A percentile compares a stretch with the other conserved stretches of the same genome.
Evolutionary conservation across 495 filamentous ascomycete species (phyloP).

Genomic region (Aspergillus haitiensis): DNA sequence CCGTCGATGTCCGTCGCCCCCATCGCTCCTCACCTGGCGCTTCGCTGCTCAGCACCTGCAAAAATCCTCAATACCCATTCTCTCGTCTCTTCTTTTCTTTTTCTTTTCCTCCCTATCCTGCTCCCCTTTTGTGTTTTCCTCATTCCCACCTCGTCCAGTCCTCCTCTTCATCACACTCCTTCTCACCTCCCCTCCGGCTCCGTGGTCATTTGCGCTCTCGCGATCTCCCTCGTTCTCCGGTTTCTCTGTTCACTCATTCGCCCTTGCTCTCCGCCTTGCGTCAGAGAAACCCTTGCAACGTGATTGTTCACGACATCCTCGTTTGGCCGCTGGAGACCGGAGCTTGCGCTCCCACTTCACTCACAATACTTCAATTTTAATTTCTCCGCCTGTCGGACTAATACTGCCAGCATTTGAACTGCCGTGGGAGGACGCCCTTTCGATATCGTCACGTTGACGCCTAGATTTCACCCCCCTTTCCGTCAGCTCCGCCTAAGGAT

Average conservation of each 20-base stretch:
- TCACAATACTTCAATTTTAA: slow-evolving; percentile 11
- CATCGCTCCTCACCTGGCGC: slow-evolving; percentile 22
- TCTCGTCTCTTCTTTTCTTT: slow-evolving; percentile 15
- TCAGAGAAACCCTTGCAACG: slow-evolving; percentile 34
- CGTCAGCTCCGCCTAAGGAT: slow-evolving; percentile 17
- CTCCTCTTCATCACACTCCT: slow-evolving; percentile 21
- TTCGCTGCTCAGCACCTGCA: slow-evolving; percentile 25
- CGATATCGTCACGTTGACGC: slow-evolving; percentile 24
- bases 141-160: slow-evolving; percentile 17
- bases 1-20: slow-evolving; percentile 29
- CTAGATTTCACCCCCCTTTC: slow-evolving; percentile 22
- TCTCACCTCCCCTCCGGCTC: slow-evolving; percentile 24
- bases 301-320: slow-evolving; percentile 29
- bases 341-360: slow-evolving; percentile 21
- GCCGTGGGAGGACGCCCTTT: slow-evolving; percentile 9
- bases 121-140: slow-evolving; percentile 23
- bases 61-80: slow-evolving; percentile 25
- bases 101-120: slow-evolving; percentile 17
- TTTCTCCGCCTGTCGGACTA: slow-evolving; percentile 18
- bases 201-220: slow-evolving; percentile 28
- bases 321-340: slow-evolving; percentile 34
- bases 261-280: slow-evolving; percentile 37
- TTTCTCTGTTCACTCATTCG: slow-evolving; percentile 22
- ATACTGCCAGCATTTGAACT: slow-evolving; percentile 21
- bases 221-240: slow-evolving; percentile 26